Evolutionary conservation across 2,329 filamentous ascomycete species (phyloP).

Genomic region (Hypoxylon sp.): DNA sequence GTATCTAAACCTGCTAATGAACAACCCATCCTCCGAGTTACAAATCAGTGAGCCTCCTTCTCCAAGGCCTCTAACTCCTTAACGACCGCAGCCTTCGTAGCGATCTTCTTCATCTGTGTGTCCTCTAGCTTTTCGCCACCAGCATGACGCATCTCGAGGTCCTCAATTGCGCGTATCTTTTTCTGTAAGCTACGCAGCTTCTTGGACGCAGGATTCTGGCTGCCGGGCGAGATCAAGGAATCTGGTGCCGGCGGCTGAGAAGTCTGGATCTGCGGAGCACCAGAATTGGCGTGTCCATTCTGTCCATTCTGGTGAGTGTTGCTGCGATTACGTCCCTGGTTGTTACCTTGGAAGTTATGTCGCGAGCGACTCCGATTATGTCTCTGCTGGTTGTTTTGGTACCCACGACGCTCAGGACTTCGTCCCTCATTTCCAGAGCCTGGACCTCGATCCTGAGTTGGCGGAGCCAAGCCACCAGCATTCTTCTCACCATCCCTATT

Average conservation of each 20-base stretch:
- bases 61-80: constrained; percentile 81
- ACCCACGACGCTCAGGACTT: constrained; percentile 77
- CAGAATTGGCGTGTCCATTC: constrained; percentile 52
- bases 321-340: constrained; percentile 66
- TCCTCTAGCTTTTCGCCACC: constrained; percentile 97
- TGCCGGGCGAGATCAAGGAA: constrained; percentile 60
- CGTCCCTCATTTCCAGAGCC: constrained; percentile 68
- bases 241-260: constrained; percentile 64
- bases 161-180: constrained; percentile 98
- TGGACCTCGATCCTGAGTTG: constrained; percentile 59
- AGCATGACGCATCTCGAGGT: constrained; percentile 96
- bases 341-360: constrained; percentile 62
- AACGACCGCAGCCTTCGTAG: constrained; percentile 85
- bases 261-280: constrained; percentile 52
- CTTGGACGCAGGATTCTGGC: constrained; percentile 84
- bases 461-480: constrained; percentile 63
- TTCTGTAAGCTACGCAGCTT: constrained; percentile 94
- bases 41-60: constrained; percentile 53
- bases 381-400: constrained; percentile 67
- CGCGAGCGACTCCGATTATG: constrained; percentile 68
- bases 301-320: constrained; percentile 63
- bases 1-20: constrained; percentile 24
- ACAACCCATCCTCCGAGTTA: not conserved
- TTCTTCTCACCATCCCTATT: constrained; percentile 62
- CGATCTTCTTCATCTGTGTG: constrained; percentile 98